Evolutionary conservation across 1,284 basidiomycete genomes (phyloP).

Genomic region (Phlebopus sp.): DNA sequence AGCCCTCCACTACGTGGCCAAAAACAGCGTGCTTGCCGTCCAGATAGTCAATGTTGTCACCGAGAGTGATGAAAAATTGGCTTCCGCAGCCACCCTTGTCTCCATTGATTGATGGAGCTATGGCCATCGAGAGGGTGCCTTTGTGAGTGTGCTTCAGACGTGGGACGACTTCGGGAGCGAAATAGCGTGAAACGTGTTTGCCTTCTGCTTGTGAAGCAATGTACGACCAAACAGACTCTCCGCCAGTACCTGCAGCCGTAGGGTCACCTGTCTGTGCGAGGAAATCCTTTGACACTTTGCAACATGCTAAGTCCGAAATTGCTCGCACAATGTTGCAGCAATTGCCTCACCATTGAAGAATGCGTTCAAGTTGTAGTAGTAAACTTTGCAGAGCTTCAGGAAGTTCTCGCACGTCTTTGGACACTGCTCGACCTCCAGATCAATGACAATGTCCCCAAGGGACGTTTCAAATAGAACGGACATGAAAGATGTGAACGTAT

Average conservation of each 20-base stretch:
- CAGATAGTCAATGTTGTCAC: constrained; percentile 89
- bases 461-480: constrained; percentile 96
- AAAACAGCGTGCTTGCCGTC: constrained; percentile 97
- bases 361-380: constrained; percentile 94
- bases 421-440: constrained; percentile 89
- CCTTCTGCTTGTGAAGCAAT: constrained; percentile 51
- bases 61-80: constrained; percentile 96
- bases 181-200: constrained; percentile 64
- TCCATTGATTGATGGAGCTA: constrained; percentile 71
- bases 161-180: constrained; percentile 76
- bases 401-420: constrained; percentile 94
- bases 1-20: constrained; percentile 91
- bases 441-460: constrained; percentile 93
- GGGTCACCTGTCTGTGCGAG: constrained; percentile 95
- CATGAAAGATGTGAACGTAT: constrained; percentile 61
- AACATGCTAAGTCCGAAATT: constrained; percentile 5
- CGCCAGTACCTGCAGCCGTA: constrained; percentile 91
- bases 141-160: constrained; percentile 82
- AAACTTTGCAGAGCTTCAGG: constrained; percentile 93
- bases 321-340: constrained; percentile 6
- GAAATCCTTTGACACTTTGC: constrained; percentile 87
- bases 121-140: constrained; percentile 95
- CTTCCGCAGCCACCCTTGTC: constrained; percentile 84
- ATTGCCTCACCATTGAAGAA: constrained; percentile 87
- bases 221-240: constrained; percentile 81